Evolutionary conservation across 1,284 basidiomycete genomes (phyloP).

Genomic region (Veloboletus limbatus): DNA sequence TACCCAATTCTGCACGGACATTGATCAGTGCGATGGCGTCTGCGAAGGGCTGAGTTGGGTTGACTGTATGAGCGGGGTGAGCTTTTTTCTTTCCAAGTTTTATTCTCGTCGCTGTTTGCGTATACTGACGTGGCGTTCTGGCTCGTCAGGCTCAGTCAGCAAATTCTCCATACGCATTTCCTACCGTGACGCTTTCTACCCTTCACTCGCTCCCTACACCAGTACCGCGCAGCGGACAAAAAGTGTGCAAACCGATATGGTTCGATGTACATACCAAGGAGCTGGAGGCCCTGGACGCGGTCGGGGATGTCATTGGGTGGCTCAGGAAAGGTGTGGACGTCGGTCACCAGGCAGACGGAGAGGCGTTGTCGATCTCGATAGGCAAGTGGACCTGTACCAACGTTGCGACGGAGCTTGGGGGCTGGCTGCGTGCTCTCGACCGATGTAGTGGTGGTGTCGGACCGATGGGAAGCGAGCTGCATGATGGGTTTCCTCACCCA

Average conservation of each 20-base stretch:
- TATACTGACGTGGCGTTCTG: background rate
- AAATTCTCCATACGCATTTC: slow-evolving; percentile 79
- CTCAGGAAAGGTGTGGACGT: slow-evolving; percentile 33
- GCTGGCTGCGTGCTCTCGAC: slow-evolving; percentile 49
- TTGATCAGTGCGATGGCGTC: slow-evolving; percentile 73
- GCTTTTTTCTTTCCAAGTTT: slow-evolving; percentile 36
- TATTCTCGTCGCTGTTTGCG: background rate
- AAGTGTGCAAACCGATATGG: slow-evolving; percentile 74
- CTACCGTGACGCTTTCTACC: slow-evolving; percentile 73
- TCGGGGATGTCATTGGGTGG: slow-evolving; percentile 59
- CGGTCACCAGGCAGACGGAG: slow-evolving; percentile 17
- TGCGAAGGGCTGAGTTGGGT: slow-evolving; percentile 80
- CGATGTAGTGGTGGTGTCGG: slow-evolving; percentile 11
- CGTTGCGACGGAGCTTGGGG: slow-evolving; percentile 60
- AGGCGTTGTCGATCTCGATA: slow-evolving; percentile 24
- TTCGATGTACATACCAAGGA: slow-evolving; percentile 57
- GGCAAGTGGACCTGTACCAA: slow-evolving; percentile 54
- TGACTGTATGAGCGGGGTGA: slow-evolving; percentile 74
- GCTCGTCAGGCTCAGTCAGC: slow-evolving; percentile 59
- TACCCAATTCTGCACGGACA: slow-evolving; percentile 73
- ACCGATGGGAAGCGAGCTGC: slow-evolving; percentile 19
- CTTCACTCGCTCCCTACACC: slow-evolving; percentile 85
- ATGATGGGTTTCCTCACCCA: background rate
- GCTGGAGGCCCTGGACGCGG: slow-evolving; percentile 55
- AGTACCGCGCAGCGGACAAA: slow-evolving; percentile 74